Conservation (phyloP, 768 basidiomycete species). For the Cystoderma amianthinum region DNA sequence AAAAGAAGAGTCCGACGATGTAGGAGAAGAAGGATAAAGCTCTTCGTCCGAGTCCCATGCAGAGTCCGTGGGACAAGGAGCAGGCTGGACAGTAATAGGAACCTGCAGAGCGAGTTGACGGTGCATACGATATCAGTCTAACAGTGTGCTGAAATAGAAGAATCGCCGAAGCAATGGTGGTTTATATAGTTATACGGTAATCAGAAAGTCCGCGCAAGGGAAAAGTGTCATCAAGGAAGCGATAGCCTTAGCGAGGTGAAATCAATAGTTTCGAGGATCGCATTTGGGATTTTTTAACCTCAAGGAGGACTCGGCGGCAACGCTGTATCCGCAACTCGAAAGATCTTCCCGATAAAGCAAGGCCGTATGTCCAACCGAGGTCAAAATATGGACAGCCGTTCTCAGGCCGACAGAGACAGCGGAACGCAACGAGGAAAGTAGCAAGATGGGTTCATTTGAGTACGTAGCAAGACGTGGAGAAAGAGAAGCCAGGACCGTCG, state of each 20-base stretch:
- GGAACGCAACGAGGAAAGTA: neutral
- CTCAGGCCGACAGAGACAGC: conserved; percentile 20
- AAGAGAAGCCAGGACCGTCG: neutral
- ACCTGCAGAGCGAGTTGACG: neutral
- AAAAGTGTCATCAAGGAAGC: conserved; percentile 15
- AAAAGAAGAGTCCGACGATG: conserved; percentile 43
- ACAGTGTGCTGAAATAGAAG: neutral
- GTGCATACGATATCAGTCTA: neutral
- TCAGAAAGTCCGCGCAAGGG: conserved; percentile 11
- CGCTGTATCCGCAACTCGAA: conserved; percentile 15
- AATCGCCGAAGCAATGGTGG: neutral
- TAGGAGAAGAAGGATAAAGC: conserved; percentile 26
- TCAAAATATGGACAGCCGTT: conserved; percentile 18
- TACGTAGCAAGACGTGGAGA: neutral
- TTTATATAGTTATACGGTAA: conserved; percentile 5
- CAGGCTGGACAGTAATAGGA: neutral
- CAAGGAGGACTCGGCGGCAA: conserved; percentile 22
- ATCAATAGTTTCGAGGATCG: conserved; percentile 17
- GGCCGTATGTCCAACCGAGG: conserved; percentile 11
- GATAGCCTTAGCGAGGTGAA: conserved; percentile 21
- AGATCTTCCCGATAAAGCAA: conserved; percentile 28
- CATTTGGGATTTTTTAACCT: conserved; percentile 22
- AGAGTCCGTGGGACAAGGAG: conserved; percentile 10
- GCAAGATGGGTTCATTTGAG: neutral
- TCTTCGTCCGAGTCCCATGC: conserved; percentile 17